Conservation (phyloP, 2,329 filamentous ascomycete species). For the Coniochaeta sp. region DNA sequence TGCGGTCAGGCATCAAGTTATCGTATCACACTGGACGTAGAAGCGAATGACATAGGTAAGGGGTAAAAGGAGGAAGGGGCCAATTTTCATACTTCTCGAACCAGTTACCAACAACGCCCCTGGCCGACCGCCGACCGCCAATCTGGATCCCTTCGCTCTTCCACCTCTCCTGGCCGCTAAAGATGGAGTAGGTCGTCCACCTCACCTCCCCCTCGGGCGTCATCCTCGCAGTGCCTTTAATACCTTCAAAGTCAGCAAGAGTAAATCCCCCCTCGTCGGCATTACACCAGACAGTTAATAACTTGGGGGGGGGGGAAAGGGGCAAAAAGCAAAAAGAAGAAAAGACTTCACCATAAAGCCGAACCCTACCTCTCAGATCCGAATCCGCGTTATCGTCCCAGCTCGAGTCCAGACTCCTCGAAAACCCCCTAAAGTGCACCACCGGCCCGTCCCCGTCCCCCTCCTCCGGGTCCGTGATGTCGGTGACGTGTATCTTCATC, state of each 20-base stretch:
- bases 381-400: conserved; percentile 66
- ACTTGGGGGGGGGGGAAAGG: no score
- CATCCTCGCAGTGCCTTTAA: conserved; percentile 50
- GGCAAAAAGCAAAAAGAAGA: conserved; percentile 3
- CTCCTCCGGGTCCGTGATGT: conserved; percentile 49
- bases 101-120: conserved; percentile 69
- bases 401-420: conserved; percentile 52
- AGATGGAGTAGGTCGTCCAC: conserved; percentile 64
- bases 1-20: neutral
- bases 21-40: no score
- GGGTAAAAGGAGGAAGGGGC: no score
- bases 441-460: conserved; percentile 54
- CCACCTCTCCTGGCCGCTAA: conserved; percentile 62
- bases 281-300: no score
- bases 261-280: no score
- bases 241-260: neutral
- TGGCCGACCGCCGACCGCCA: conserved; percentile 55
- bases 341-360: conserved; percentile 10
- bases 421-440: conserved; percentile 60
- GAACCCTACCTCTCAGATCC: conserved; percentile 49
- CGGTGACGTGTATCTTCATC: conserved; percentile 57
- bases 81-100: conserved; percentile 58
- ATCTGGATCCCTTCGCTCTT: conserved; percentile 70
- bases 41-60: no score
- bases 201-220: conserved; percentile 65